Percentiles rank a stretch among this genome's conserved stretches.
Evolutionary conservation across 306 rosid species (phyloP).

Genomic region (Dalbergia oliveri): DNA sequence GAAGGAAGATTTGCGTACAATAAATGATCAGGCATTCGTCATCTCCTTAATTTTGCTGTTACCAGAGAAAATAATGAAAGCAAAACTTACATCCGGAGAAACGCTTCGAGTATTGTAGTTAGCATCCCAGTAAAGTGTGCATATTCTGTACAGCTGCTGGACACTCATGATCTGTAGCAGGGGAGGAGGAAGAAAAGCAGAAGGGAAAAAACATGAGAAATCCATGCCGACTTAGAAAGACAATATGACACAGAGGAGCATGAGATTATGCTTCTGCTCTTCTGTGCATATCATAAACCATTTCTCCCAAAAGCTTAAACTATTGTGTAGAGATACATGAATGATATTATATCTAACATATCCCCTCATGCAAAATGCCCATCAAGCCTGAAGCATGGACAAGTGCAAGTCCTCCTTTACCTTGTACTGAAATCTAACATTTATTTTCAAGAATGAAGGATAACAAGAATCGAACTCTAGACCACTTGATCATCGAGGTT

Average conservation of each 20-base stretch:
- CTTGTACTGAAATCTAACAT: too few relatives aligned
- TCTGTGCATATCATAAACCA: neutral
- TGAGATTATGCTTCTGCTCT: constrained; percentile 40
- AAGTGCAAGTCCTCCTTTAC: too few relatives aligned
- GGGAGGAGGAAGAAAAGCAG: neutral
- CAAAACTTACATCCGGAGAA: constrained; percentile 79
- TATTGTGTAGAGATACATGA: too few relatives aligned
- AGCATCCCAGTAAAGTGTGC: constrained; percentile 98
- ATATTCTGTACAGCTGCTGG: constrained; percentile 98
- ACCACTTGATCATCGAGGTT: too few relatives aligned
- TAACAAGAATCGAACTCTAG: too few relatives aligned
- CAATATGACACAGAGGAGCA: constrained; percentile 12
- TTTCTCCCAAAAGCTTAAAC: too few relatives aligned
- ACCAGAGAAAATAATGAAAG: constrained; percentile 7
- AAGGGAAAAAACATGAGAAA: constrained; percentile 33
- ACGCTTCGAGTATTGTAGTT: constrained; percentile 97
- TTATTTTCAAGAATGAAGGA: too few relatives aligned
- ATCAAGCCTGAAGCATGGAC: too few relatives aligned
- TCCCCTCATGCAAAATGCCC: too few relatives aligned
- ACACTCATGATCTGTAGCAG: constrained; percentile 83
- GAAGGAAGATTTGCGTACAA: constrained; percentile 46
- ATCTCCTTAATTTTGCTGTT: constrained; percentile 12
- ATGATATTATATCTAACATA: too few relatives aligned
- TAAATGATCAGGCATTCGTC: constrained; percentile 39
- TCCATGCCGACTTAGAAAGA: constrained; percentile 16